phyloP scores from a whole-genome alignment of 352 stramenopile species.

The Phytophthora niederhauseri region DNA sequence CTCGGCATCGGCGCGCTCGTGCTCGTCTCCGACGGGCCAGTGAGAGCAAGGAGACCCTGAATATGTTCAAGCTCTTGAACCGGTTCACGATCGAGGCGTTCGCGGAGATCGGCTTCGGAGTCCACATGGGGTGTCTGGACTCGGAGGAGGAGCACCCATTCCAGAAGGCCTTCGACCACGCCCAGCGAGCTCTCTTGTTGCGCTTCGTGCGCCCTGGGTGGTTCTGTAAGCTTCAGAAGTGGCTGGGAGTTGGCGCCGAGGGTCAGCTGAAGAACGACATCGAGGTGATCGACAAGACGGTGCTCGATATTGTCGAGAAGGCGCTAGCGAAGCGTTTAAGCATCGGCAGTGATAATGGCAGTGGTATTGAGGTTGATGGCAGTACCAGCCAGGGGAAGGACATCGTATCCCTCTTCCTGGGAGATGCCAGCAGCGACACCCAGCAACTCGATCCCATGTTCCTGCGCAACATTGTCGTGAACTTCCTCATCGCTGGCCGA shows the following conservation, averaged over 20 bases:
- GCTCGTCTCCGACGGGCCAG: conserved; percentile 1
- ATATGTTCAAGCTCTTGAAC: conserved; percentile 48
- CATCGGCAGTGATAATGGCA: not conserved
- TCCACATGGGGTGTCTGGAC: conserved; percentile 44
- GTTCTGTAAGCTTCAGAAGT: conserved; percentile 52
- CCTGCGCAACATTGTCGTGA: conserved; percentile 77
- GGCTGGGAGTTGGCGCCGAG: conserved; percentile 37
- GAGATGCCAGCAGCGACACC: conserved; percentile 10
- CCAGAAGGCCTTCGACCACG: conserved; percentile 53
- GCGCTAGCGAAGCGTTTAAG: conserved; percentile 27
- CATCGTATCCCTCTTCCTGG: conserved; percentile 34
- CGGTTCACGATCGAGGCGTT: conserved; percentile 74
- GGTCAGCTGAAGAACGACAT: conserved; percentile 37
- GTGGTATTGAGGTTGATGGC: not conserved
- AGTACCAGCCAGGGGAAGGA: conserved; percentile 4
- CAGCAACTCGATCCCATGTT: conserved; percentile 32
- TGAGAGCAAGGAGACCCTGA: conserved; percentile 18
- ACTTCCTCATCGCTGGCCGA: conserved; percentile 77
- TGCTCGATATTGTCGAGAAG: conserved; percentile 46
- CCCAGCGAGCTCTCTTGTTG: conserved; percentile 32
- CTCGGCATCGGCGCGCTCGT: not conserved
- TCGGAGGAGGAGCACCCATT: conserved; percentile 48
- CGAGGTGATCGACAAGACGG: conserved; percentile 39
- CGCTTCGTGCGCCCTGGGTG: conserved; percentile 44
- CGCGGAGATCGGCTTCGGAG: conserved; percentile 67